These are phyloP conservation scores for Trametes versicolor DNA, from an alignment of 1,284 basidiomycete genomes.

Conservation along the genomic window DNA sequence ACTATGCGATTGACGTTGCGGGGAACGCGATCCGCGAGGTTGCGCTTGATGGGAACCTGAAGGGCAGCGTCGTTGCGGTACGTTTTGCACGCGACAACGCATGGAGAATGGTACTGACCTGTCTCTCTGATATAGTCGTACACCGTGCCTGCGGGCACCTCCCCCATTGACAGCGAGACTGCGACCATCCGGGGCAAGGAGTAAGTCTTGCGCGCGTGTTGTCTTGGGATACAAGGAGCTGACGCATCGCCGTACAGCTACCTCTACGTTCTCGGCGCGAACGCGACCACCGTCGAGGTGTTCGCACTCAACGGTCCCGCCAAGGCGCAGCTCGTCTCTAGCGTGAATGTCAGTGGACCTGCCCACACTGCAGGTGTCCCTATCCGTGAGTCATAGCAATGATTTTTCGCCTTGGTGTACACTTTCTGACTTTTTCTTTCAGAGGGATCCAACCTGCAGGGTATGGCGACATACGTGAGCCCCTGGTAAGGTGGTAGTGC, in stretches of 20 bases:
- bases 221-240: not conserved
- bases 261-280: constrained; percentile 42
- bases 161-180: constrained; percentile 43
- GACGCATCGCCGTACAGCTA: constrained; percentile 29
- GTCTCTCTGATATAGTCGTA: constrained; percentile 33
- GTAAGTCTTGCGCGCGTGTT: constrained; percentile 32
- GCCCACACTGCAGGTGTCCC: constrained; percentile 48
- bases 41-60: constrained; percentile 54
- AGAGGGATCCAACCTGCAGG: constrained; percentile 52
- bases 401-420: not conserved
- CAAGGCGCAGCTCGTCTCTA: constrained; percentile 47
- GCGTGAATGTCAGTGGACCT: constrained; percentile 50
- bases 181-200: constrained; percentile 43
- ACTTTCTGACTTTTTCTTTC: constrained; percentile 2
- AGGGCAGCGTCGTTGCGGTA: constrained; percentile 54
- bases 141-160: constrained; percentile 36
- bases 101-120: constrained; percentile 5
- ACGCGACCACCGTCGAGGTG: constrained; percentile 39
- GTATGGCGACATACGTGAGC: constrained; percentile 52
- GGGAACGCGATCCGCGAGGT: constrained; percentile 57
- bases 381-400: constrained; percentile 43
- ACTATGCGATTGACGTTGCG: constrained; percentile 58
- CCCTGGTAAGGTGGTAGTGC: not conserved
- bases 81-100: constrained; percentile 17
- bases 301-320: constrained; percentile 39